phyloP scores from a whole-genome alignment of 2,329 filamentous ascomycete genomes.

The Fusarium compactum region DNA sequence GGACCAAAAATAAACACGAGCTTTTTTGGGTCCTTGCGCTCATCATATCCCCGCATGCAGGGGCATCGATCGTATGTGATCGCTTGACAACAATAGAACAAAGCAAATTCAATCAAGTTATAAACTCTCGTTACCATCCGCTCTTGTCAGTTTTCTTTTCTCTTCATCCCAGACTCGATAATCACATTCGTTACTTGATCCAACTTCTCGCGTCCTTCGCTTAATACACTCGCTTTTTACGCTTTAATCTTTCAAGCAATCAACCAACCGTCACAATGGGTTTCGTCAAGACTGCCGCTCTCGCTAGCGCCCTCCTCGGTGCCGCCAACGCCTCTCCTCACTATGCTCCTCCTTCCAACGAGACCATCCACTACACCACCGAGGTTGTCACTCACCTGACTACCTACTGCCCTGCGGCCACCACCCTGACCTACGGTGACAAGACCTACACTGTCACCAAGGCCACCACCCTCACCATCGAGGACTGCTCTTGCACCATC shows the following conservation, averaged over 20 bases:
- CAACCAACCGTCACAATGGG: conserved; percentile 37
- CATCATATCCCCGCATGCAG: conserved; percentile 16
- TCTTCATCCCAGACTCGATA: conserved; percentile 18
- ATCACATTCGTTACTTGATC: conserved; percentile 9
- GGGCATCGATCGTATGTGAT: conserved; percentile 17
- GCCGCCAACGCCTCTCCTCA: conserved; percentile 35
- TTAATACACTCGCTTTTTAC: conserved; percentile 22
- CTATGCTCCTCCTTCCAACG: conserved; percentile 36
- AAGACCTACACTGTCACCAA: conserved; percentile 74
- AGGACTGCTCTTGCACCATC: conserved; percentile 73
- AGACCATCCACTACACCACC: conserved; percentile 65
- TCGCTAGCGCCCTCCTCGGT: conserved; percentile 33
- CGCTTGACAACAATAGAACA: conserved; percentile 4
- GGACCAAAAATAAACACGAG: conserved; percentile 30
- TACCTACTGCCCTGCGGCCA: conserved; percentile 75
- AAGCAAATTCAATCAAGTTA: neutral
- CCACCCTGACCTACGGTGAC: conserved; percentile 68
- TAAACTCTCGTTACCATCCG: neutral
- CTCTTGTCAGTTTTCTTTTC: neutral
- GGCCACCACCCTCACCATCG: conserved; percentile 73
- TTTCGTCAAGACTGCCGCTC: conserved; percentile 38
- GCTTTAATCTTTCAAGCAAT: neutral
- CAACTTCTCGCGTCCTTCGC: conserved; percentile 14
- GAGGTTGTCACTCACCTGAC: conserved; percentile 72
- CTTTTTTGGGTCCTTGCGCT: conserved; percentile 5